Conservation (phyloP, 208 protist species). For the Leishmania tropica region DNA sequence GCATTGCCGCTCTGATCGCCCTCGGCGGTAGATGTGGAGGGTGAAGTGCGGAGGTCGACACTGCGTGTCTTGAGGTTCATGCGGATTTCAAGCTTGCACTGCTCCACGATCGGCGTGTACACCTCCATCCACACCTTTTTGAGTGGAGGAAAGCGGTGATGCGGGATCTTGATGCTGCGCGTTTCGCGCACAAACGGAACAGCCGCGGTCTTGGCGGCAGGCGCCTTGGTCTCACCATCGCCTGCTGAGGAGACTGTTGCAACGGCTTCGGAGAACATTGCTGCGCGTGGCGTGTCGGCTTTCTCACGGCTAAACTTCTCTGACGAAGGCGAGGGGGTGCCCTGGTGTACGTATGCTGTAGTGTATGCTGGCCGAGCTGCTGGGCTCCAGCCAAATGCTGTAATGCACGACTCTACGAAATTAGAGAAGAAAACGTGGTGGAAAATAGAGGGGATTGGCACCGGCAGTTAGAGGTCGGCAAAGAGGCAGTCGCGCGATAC, state of each 20-base stretch:
- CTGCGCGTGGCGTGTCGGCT: background rate
- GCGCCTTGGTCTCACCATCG: slow-evolving; percentile 6
- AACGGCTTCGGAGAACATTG: background rate
- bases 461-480: background rate
- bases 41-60: slow-evolving; percentile 96
- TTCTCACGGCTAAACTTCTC: background rate
- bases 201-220: slow-evolving; percentile 12
- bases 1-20: slow-evolving; percentile 30
- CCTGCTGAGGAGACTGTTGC: slow-evolving; percentile 6
- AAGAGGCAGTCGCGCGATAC: background rate
- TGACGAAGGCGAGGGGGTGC: background rate
- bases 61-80: slow-evolving; percentile 97
- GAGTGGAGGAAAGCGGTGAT: slow-evolving; percentile 97
- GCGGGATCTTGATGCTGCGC: slow-evolving; percentile 93
- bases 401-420: background rate
- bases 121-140: slow-evolving; percentile 99
- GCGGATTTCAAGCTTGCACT: slow-evolving; percentile 99
- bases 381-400: background rate
- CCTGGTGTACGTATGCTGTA: background rate
- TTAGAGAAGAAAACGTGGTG: too few species aligned
- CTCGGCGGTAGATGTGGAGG: slow-evolving; percentile 76
- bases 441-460: background rate
- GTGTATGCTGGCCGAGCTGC: background rate
- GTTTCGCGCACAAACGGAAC: slow-evolving; percentile 62
- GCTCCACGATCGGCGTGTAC: slow-evolving; percentile 98